Conservation (phyloP, 2,329 filamentous ascomycete species). For the Colletotrichum tamarilloi region DNA sequence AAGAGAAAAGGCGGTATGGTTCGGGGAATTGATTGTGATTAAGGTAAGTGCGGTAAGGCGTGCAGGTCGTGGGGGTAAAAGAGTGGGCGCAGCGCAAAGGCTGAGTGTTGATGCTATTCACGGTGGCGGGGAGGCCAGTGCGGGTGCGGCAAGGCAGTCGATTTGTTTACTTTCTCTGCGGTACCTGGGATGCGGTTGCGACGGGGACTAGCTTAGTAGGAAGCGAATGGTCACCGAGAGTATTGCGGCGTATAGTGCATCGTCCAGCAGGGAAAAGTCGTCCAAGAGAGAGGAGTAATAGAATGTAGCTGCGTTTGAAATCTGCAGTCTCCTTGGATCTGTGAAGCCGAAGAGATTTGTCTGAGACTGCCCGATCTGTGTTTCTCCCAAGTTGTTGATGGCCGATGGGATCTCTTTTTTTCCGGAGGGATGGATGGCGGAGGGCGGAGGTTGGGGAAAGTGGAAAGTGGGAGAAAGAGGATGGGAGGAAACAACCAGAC, state of each 20-base stretch:
- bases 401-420: neutral
- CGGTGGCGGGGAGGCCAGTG: slow-evolving; percentile 11
- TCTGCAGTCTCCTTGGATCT: slow-evolving; percentile 30
- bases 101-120: slow-evolving; percentile 34
- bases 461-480: neutral
- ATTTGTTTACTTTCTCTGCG: slow-evolving; percentile 25
- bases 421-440: neutral
- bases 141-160: neutral
- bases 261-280: neutral
- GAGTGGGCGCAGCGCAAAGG: slow-evolving; percentile 28
- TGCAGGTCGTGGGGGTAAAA: neutral
- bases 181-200: neutral
- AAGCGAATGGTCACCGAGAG: slow-evolving; percentile 29
- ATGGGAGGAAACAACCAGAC: neutral
- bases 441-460: neutral
- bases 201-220: neutral
- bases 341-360: slow-evolving; percentile 14
- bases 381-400: slow-evolving; percentile 4
- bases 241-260: slow-evolving; percentile 23
- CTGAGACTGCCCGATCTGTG: slow-evolving; percentile 22
- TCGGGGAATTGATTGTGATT: neutral
- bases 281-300: neutral
- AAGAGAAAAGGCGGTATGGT: neutral
- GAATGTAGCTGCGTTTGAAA: neutral
- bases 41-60: neutral